These are phyloP conservation scores for Ceratobasidium papillatum DNA, from an alignment of 1,284 basidiomycete species.

Conservation along the genomic window DNA sequence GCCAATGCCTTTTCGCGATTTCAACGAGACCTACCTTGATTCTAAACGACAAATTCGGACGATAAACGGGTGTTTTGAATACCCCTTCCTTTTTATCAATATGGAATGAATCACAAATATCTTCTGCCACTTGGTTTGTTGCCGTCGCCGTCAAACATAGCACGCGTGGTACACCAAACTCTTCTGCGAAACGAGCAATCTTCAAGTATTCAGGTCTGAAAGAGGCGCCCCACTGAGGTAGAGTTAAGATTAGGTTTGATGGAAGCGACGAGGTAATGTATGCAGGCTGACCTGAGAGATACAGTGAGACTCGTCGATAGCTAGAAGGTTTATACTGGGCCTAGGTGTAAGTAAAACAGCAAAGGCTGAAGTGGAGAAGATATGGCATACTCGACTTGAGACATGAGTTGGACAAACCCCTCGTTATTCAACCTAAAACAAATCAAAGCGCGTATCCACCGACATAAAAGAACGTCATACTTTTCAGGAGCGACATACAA, in stretches of 20 bases:
- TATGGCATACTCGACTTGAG: constrained; percentile 38
- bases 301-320: constrained; percentile 45
- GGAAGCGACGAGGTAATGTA: background rate
- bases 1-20: too few relatives aligned
- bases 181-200: constrained; percentile 44
- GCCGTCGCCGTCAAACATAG: constrained; percentile 45
- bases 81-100: constrained; percentile 39
- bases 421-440: constrained; percentile 44
- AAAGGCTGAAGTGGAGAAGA: background rate
- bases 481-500: constrained; percentile 45
- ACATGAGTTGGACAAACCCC: constrained; percentile 42
- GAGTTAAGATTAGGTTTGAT: constrained; percentile 16
- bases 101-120: constrained; percentile 43
- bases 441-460: background rate
- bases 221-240: constrained; percentile 2
- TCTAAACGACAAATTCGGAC: constrained; percentile 41
- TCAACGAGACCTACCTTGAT: constrained; percentile 27
- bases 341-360: background rate
- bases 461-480: constrained; percentile 7
- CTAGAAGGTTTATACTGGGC: constrained; percentile 41
- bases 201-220: constrained; percentile 45
- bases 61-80: constrained; percentile 41
- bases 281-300: constrained; percentile 39
- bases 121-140: constrained; percentile 41
- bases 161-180: constrained; percentile 38